phyloP scores from a whole-genome alignment of 2,329 filamentous ascomycete species.

The Didymella exigua region DNA sequence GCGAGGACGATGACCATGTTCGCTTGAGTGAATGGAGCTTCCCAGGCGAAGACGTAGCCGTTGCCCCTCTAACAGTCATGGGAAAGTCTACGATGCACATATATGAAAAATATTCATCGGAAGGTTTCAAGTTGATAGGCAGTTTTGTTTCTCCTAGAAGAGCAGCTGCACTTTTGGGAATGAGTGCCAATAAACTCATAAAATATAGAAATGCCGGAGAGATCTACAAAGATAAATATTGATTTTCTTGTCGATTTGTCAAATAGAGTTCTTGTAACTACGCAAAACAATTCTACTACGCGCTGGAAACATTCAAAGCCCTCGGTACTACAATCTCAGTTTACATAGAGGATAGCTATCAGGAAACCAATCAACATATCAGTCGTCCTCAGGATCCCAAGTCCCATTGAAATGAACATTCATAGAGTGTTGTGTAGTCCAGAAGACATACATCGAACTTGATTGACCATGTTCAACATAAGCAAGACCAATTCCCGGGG shows the following conservation, averaged over 20 bases:
- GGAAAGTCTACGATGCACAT: not conserved
- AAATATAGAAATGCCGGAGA: not conserved
- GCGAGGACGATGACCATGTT: conserved; percentile 1
- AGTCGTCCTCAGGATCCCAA: too few species aligned
- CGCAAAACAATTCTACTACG: too few species aligned
- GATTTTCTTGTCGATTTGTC: not conserved
- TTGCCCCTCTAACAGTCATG: not conserved
- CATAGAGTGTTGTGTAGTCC: too few species aligned
- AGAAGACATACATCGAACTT: not conserved
- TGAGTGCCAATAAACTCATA: not conserved
- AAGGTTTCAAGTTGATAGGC: not conserved
- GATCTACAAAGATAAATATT: not conserved
- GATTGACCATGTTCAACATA: not conserved
- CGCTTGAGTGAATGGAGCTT: conserved; percentile 20
- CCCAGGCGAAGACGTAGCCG: conserved; percentile 1
- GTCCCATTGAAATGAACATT: too few species aligned
- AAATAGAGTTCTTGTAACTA: not conserved
- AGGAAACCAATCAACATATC: too few species aligned
- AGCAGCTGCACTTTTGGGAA: not conserved
- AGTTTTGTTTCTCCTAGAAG: not conserved
- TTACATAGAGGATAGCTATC: too few species aligned
- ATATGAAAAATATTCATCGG: not conserved
- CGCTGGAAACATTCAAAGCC: too few species aligned
- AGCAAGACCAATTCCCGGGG: not conserved
- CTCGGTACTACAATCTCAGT: too few species aligned